phyloP scores from a whole-genome alignment of 2,329 filamentous ascomycete genomes.

The Neocatenulostroma microsporum region DNA sequence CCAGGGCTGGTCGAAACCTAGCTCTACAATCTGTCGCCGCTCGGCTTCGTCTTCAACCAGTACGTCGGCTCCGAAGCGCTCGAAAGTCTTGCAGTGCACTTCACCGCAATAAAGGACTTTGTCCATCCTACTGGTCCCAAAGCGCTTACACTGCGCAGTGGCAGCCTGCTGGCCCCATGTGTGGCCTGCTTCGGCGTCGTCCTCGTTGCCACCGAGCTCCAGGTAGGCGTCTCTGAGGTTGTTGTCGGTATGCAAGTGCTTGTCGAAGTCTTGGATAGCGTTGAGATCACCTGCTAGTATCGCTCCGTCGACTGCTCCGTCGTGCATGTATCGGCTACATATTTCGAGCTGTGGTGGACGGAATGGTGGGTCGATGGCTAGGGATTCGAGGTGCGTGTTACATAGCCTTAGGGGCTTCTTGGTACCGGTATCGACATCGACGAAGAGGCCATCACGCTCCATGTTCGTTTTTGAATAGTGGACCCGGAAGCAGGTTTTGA shows the following conservation, averaged over 20 bases:
- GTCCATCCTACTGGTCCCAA: constrained; percentile 49
- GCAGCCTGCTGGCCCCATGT: constrained; percentile 53
- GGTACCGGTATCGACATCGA: constrained; percentile 36
- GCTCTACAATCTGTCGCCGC: constrained; percentile 21
- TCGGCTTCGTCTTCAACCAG: constrained; percentile 33
- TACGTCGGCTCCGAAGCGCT: constrained; percentile 43
- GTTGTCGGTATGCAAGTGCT: constrained; percentile 42
- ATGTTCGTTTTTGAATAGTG: constrained; percentile 42
- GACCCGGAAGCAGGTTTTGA: constrained; percentile 44
- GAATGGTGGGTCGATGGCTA: constrained; percentile 42
- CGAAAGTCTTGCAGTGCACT: constrained; percentile 30
- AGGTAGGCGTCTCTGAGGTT: constrained; percentile 47
- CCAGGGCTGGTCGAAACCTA: constrained; percentile 38
- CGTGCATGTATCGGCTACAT: constrained; percentile 39
- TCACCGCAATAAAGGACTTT: constrained; percentile 44
- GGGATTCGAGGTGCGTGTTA: constrained; percentile 52
- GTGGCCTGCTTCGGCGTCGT: constrained; percentile 41
- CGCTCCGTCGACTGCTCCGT: constrained; percentile 32
- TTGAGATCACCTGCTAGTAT: constrained; percentile 52
- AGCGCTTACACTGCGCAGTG: constrained; percentile 34
- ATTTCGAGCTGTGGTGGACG: constrained; percentile 44
- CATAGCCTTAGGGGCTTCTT: constrained; percentile 40
- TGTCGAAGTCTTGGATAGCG: constrained; percentile 50
- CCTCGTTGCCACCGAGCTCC: constrained; percentile 44
- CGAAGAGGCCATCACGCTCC: constrained; percentile 48